These are phyloP conservation scores for Hyphodiscus sp. DNA, from an alignment of 2,329 filamentous ascomycete genomes.

Conservation along the genomic window DNA sequence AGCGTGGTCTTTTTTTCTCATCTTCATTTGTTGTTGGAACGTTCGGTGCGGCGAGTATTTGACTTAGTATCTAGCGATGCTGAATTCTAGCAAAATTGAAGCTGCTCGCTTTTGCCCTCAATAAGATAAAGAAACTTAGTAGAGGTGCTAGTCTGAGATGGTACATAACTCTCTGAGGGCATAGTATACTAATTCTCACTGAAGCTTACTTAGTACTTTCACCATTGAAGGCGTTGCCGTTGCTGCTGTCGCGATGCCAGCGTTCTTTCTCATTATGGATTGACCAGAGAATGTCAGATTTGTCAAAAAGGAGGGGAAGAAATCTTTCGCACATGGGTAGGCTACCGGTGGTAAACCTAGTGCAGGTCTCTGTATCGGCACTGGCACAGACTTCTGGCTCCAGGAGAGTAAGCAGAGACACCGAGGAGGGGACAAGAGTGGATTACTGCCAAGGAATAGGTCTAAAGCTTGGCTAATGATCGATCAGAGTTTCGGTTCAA, in stretches of 20 bases:
- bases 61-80: no score
- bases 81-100: no score
- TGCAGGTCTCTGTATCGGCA: conserved; percentile 26
- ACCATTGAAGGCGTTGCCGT: conserved; percentile 39
- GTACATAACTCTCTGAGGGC: no score
- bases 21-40: conserved; percentile 46
- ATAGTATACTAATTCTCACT: no score
- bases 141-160: conserved; percentile 39
- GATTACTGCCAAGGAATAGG: conserved; percentile 35
- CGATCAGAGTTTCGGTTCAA: conserved; percentile 41
- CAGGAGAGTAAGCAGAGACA: conserved; percentile 39
- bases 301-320: conserved; percentile 33
- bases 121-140: conserved; percentile 43
- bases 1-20: conserved; percentile 49
- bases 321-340: conserved; percentile 20
- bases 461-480: conserved; percentile 42
- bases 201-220: conserved; percentile 30
- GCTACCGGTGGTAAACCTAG: conserved; percentile 14
- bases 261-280: conserved; percentile 43
- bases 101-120: conserved; percentile 48
- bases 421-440: conserved; percentile 29
- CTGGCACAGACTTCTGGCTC: conserved; percentile 27
- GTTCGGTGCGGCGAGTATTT: conserved; percentile 37
- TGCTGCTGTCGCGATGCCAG: conserved; percentile 27
- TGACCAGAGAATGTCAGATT: conserved; percentile 37